phyloP scores from a whole-genome alignment of 129 eudicot genomes.

The Lactuca saligna region DNA sequence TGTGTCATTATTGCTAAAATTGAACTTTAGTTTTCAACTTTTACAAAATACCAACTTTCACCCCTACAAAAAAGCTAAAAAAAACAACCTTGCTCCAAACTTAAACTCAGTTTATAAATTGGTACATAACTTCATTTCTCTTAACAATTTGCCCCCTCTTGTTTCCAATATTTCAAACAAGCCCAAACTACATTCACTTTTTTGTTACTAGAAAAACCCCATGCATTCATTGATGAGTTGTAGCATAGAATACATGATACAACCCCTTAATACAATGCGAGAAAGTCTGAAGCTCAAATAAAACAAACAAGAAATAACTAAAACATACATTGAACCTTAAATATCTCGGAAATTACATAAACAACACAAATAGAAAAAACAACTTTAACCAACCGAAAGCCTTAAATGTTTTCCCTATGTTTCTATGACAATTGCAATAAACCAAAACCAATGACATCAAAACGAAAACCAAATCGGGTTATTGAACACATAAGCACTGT shows the following conservation, averaged over 20 bases:
- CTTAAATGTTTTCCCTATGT: slow-evolving; percentile 16
- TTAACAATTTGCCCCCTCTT: not conserved
- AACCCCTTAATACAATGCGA: not conserved
- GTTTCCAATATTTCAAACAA: not conserved
- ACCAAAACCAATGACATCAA: slow-evolving; percentile 19
- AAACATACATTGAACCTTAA: not conserved
- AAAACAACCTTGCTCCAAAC: not conserved
- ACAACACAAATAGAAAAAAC: slow-evolving; percentile 5
- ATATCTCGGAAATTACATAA: slow-evolving; percentile 5
- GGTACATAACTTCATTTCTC: not conserved
- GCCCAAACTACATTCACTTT: not conserved
- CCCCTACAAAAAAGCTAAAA: not conserved
- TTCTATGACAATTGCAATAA: slow-evolving; percentile 19
- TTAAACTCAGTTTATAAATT: not conserved
- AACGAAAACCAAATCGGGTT: slow-evolving; percentile 13
- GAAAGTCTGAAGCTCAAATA: not conserved
- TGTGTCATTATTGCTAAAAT: not conserved
- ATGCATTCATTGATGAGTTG: not conserved
- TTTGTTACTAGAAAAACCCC: not conserved
- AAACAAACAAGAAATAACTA: too few relatives aligned
- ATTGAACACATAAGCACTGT: slow-evolving; percentile 21
- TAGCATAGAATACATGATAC: not conserved
- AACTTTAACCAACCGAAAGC: slow-evolving; percentile 9
- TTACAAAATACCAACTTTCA: not conserved
- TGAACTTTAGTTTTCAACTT: not conserved